Evolutionary conservation across 108 stramenopile genomes (phyloP).

Genomic region (Cyclotella baltica): DNA sequence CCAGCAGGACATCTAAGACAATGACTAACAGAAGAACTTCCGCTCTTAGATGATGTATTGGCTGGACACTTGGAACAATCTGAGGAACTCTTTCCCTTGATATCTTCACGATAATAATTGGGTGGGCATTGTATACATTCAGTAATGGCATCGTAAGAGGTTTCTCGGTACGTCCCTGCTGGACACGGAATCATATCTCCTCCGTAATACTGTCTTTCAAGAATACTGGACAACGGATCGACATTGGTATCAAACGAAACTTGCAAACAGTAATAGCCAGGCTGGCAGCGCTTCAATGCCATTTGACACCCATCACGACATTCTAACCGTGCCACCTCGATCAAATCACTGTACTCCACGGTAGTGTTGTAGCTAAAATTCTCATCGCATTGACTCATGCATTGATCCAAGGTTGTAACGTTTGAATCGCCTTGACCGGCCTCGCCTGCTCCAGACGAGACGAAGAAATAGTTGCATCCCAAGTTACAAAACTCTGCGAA

Average conservation of each 20-base stretch:
- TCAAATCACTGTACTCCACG: conserved; percentile 61
- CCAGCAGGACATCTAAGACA: conserved; percentile 60
- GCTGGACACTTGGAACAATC: conserved; percentile 60
- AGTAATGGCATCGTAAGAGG: conserved; percentile 54
- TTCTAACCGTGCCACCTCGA: conserved; percentile 66
- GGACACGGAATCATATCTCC: conserved; percentile 71
- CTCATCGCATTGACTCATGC: conserved; percentile 55
- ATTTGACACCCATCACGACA: conserved; percentile 80
- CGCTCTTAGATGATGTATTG: conserved; percentile 43
- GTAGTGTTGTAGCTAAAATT: conserved; percentile 62
- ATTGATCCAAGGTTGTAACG: conserved; percentile 18
- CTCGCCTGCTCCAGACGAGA: conserved; percentile 13
- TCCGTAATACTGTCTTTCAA: conserved; percentile 7
- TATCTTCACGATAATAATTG: conserved; percentile 57
- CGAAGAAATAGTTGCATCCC: conserved; percentile 40
- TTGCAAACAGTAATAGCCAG: conserved; percentile 70
- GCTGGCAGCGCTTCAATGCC: conserved; percentile 63
- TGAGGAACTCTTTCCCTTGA: conserved; percentile 50
- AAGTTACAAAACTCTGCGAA: conserved; percentile 28
- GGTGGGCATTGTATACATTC: conserved; percentile 58
- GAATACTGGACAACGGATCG: not conserved
- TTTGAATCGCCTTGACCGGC: not conserved
- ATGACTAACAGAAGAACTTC: conserved; percentile 35
- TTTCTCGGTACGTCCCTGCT: conserved; percentile 67
- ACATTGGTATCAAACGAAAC: conserved; percentile 23